Evolutionary conservation across 2,329 filamentous ascomycete species (phyloP).

Genomic region (Hymenoscyphus linearis): DNA sequence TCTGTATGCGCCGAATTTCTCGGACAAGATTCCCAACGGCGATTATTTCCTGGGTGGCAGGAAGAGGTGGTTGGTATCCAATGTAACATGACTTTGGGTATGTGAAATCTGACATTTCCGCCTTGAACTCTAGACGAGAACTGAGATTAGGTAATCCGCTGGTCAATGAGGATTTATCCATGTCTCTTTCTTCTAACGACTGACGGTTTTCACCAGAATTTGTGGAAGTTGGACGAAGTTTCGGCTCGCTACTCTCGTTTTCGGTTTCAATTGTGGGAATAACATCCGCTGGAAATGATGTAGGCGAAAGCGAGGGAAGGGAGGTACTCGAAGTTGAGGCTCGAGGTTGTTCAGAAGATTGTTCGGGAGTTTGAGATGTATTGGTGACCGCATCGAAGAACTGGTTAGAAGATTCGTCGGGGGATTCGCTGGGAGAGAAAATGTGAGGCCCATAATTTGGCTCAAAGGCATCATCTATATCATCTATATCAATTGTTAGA

Average conservation of each 20-base stretch:
- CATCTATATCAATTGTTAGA: not conserved
- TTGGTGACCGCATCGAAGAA: not conserved
- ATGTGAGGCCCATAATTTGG: not conserved
- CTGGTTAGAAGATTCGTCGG: not conserved
- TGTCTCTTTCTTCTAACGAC: not conserved
- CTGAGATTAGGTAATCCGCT: not conserved
- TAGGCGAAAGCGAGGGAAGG: not conserved
- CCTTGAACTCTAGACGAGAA: not conserved
- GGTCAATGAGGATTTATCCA: not conserved
- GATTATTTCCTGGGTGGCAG: constrained; percentile 9
- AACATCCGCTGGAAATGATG: no score
- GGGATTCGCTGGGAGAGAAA: not conserved
- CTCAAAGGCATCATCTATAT: not conserved
- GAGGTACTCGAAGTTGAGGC: not conserved
- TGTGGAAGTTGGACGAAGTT: no score
- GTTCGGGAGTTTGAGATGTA: not conserved
- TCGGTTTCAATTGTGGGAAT: no score
- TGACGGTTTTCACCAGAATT: not conserved
- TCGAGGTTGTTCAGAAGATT: not conserved
- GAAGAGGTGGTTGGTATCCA: constrained; percentile 13
- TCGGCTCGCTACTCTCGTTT: no score
- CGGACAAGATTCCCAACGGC: constrained; percentile 15
- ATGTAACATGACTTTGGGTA: constrained; percentile 16
- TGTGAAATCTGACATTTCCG: constrained; percentile 1
- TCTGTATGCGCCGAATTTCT: not conserved